Conservation (phyloP, 202 grass and related monocot genomes). For the Zoysia matrella region DNA sequence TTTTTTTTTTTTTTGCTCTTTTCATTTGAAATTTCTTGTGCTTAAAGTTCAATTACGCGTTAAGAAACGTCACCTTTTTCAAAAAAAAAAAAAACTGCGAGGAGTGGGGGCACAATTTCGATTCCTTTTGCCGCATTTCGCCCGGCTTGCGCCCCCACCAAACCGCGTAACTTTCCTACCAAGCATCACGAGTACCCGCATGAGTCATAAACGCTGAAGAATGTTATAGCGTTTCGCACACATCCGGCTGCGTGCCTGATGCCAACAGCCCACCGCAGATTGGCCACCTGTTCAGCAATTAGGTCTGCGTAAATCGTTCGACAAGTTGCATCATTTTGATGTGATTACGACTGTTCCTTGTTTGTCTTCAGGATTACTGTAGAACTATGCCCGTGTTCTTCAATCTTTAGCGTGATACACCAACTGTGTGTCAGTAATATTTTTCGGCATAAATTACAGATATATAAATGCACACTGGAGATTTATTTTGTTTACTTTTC, state of each 20-base stretch:
- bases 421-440: not conserved
- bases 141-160: not conserved
- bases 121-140: slow-evolving; percentile 22
- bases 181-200: not conserved
- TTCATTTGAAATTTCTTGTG: not conserved
- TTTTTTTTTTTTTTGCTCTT: too few relatives aligned
- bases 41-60: not conserved
- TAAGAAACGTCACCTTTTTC: not conserved
- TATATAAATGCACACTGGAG: not conserved
- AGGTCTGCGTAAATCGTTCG: not conserved
- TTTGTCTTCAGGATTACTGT: not conserved
- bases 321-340: slow-evolving; percentile 6
- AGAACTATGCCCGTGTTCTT: not conserved
- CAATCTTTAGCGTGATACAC: not conserved
- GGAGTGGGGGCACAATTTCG: slow-evolving; percentile 9
- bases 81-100: not conserved
- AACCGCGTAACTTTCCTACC: not conserved
- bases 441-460: not conserved
- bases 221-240: not conserved
- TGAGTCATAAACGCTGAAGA: slow-evolving; percentile 20
- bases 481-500: not conserved
- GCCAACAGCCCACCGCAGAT: slow-evolving; percentile 32
- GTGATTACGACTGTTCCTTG: not conserved
- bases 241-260: slow-evolving; percentile 13
- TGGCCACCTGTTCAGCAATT: slow-evolving; percentile 33